Base-by-base conservation (phyloP, 768 basidiomycete species). In the Lenzites betulinus region DNA sequence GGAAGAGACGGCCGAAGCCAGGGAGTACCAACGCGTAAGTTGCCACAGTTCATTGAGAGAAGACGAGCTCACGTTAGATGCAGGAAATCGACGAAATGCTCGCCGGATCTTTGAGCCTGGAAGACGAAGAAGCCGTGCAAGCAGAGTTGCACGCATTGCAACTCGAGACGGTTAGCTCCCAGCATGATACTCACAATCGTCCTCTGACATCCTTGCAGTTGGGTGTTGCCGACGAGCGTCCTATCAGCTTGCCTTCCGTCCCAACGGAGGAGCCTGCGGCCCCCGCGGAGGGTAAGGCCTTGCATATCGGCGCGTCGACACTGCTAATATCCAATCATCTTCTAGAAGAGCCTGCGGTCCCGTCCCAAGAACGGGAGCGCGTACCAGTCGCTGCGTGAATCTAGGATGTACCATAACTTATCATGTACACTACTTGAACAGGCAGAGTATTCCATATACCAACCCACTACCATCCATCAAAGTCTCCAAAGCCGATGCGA, bases 51-150 rank as follows among this genome's bases (percentile, higher is more conserved):
- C 2, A 23, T 3, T 15, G 39, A 13, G 12, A n/a, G 18, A 11
- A 33, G 6, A 11, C 30, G 30, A 33, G 52, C n/a, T 58, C 20
- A 49, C 12, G 20, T 43, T 49, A 35, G 26, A 13, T 50, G 5
- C 67, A 99, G 97, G 97, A 99, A 83, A 89, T 99, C 52, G 83
- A 90, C 62, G 88, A 92, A 70, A 83, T 96, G 78, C 78, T 99
- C 22, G 83, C 89, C 50, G 93, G 89, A 65, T 87, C 80, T 42
- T 81, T 99, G 62, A 88, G 89, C 1, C 71, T 87, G 13, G 95
- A 96, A 46, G 97, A 99, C 47, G 97, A 99, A 70, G 95, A 97
- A 42, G 89, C 87, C 16, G 96, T 99, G 0, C 92, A 95, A 70
- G 79, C 79, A 6, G 97, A 99, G 71, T 78, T 99, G 26, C 77